Percentiles rank a stretch among this genome's conserved stretches.
Conservation (phyloP, 2,329 filamentous ascomycete species). For the Periconia sp. region DNA sequence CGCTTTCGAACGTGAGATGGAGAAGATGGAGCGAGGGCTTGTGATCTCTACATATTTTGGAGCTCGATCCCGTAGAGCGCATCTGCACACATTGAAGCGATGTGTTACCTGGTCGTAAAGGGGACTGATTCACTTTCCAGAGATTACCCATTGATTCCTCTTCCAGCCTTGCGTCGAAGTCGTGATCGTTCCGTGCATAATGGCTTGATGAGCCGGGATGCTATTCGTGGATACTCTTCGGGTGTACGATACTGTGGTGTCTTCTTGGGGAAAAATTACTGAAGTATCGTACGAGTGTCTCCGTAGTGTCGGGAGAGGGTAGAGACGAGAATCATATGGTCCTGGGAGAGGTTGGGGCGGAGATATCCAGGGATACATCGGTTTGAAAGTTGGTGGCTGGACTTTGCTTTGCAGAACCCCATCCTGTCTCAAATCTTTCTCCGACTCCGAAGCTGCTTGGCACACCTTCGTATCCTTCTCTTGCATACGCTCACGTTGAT, state of each 20-base stretch:
- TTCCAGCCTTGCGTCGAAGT: constrained; percentile 39
- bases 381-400: constrained; percentile 22
- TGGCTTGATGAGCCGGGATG: constrained; percentile 15
- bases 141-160: constrained; percentile 42
- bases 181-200: constrained; percentile 33
- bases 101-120: no score
- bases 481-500: background rate
- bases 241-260: constrained; percentile 25
- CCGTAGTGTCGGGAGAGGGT: constrained; percentile 37
- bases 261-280: constrained; percentile 8
- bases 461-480: constrained; percentile 13
- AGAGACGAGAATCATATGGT: constrained; percentile 43
- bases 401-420: constrained; percentile 10
- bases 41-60: no score
- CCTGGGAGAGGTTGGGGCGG: constrained; percentile 40
- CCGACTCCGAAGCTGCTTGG: constrained; percentile 12
- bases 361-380: constrained; percentile 41
- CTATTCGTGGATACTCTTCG: constrained; percentile 34
- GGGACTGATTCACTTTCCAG: constrained; percentile 33
- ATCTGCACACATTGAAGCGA: no score
- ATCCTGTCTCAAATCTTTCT: constrained; percentile 19
- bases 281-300: constrained; percentile 20
- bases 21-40: no score
- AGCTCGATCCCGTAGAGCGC: no score
- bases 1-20: no score